A percentile compares a stretch with the other conserved stretches of the same genome.
Conservation (phyloP, 2,329 filamentous ascomycete species). For the Aureobasidium melanogenum region DNA sequence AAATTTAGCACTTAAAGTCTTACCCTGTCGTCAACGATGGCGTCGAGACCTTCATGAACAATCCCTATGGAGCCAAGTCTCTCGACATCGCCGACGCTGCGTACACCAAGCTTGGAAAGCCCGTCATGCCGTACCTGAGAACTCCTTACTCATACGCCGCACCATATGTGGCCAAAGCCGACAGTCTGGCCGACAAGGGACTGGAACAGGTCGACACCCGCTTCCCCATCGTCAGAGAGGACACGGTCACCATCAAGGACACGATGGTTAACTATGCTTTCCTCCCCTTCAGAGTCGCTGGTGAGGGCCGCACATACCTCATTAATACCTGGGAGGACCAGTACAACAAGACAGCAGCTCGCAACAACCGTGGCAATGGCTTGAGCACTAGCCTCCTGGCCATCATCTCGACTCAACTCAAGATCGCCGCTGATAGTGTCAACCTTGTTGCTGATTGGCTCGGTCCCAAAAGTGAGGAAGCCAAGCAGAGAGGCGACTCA, state of each 20-base stretch:
- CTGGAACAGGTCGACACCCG: conserved; percentile 40
- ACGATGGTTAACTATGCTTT: conserved; percentile 56
- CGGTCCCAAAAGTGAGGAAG: conserved; percentile 26
- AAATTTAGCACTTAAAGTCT: conserved; percentile 67
- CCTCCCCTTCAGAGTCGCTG: conserved; percentile 32
- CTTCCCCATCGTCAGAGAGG: conserved; percentile 50
- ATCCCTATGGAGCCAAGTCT: conserved; percentile 76
- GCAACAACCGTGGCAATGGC: conserved; percentile 23
- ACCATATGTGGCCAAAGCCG: conserved; percentile 77
- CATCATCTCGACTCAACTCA: conserved; percentile 27
- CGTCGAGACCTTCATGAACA: conserved; percentile 68
- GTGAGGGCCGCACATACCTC: conserved; percentile 21
- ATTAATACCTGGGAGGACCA: conserved; percentile 27
- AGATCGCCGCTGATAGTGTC: conserved; percentile 26
- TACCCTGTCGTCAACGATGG: conserved; percentile 78
- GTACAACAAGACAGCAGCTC: conserved; percentile 28
- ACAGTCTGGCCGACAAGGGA: conserved; percentile 52
- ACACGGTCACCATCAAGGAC: conserved; percentile 45
- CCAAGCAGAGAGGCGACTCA: conserved; percentile 26
- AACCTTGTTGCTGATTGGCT: conserved; percentile 24
- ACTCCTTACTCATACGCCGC: conserved; percentile 74
- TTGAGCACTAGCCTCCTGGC: conserved; percentile 24
- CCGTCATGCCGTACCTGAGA: conserved; percentile 67
- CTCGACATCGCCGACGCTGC: conserved; percentile 65
- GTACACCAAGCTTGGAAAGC: conserved; percentile 68